Conservation (phyloP, 1,139 yeast species). For the Debaryomycetaceae sp. region DNA sequence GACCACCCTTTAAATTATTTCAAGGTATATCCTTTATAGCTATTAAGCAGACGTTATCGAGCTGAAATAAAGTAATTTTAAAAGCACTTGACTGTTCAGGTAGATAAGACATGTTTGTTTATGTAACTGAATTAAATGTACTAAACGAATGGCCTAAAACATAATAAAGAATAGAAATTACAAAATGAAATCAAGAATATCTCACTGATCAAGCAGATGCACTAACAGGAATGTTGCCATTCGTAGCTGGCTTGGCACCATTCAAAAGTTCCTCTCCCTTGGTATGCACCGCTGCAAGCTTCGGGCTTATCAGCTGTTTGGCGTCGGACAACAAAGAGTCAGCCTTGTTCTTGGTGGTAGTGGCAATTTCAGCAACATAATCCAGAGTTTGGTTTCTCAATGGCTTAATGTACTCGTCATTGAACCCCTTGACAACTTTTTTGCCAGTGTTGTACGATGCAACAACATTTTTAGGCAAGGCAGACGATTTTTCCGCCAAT, state of each 20-base stretch:
- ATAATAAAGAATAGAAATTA: too few relatives aligned
- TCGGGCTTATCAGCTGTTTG: constrained; percentile 17
- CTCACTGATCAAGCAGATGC: constrained; percentile 15
- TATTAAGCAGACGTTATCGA: too few relatives aligned
- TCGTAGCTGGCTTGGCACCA: constrained; percentile 7
- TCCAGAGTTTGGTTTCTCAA: constrained; percentile 40
- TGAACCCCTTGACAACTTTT: constrained; percentile 31
- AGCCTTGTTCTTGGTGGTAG: constrained; percentile 34
- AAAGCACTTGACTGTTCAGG: not conserved
- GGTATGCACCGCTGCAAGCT: constrained; percentile 4
- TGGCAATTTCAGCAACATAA: constrained; percentile 33
- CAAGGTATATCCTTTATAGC: too few relatives aligned
- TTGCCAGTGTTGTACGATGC: constrained; percentile 37
- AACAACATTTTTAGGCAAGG: constrained; percentile 25
- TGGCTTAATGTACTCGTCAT: constrained; percentile 38
- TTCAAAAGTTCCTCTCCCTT: constrained; percentile 9
- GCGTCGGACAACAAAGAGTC: constrained; percentile 33
- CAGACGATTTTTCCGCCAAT: constrained; percentile 12
- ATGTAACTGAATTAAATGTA: not conserved
- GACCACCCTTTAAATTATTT: too few relatives aligned
- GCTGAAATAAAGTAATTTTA: too few relatives aligned
- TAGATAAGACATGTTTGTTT: not conserved
- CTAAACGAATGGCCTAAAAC: not conserved
- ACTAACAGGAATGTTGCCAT: constrained; percentile 10
- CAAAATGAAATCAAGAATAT: not conserved